Evolutionary conservation across 805 yeast genomes (phyloP).

Genomic region (Candida morakotiae): DNA sequence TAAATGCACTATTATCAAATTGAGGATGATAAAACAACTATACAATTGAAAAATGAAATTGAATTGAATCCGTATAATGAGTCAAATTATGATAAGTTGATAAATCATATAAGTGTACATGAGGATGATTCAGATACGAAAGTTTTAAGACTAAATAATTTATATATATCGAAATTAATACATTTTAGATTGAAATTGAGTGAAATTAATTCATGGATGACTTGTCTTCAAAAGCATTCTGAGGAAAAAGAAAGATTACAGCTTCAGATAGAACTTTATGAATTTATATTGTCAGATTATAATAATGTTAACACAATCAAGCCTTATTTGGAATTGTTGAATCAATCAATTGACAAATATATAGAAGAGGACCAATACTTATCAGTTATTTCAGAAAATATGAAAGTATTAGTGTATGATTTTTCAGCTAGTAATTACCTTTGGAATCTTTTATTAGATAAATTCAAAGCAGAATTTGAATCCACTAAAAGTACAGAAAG

Average conservation of each 20-base stretch:
- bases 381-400: conserved; percentile 14
- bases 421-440: conserved; percentile 16
- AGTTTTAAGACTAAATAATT: conserved; percentile 7
- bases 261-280: conserved; percentile 13
- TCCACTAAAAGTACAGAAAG: too few relatives aligned
- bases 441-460: conserved; percentile 16
- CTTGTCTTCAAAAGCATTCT: conserved; percentile 13
- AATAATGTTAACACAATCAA: conserved; percentile 20
- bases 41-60: neutral
- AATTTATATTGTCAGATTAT: conserved; percentile 13
- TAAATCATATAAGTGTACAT: conserved; percentile 5
- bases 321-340: conserved; percentile 14
- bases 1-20: neutral
- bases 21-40: neutral
- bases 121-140: neutral
- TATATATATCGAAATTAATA: conserved; percentile 9
- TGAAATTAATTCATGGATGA: conserved; percentile 15
- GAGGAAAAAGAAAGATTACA: conserved; percentile 5
- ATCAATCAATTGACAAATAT: neutral
- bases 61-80: conserved; percentile 11
- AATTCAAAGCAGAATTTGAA: too few relatives aligned
- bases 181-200: conserved; percentile 9
- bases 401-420: conserved; percentile 22
- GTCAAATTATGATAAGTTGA: conserved; percentile 15
- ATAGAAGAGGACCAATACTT: neutral